Evolutionary conservation across 345 rosid species (phyloP).

Genomic region (Crucihimalaya himalaica): DNA sequence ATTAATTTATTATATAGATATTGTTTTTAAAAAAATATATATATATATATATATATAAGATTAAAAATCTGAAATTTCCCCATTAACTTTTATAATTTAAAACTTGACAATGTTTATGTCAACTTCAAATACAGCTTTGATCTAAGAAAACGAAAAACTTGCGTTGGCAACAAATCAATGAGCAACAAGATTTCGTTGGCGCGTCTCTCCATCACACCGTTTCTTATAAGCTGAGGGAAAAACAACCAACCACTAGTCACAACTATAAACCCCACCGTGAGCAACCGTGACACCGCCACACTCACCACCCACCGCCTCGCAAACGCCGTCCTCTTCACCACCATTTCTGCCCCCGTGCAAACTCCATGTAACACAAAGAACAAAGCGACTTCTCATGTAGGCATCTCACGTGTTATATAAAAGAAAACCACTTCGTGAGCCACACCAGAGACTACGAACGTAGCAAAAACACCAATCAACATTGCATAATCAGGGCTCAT

Average conservation of each 20-base stretch:
- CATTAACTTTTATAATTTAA: too few relatives aligned
- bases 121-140: too few relatives aligned
- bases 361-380: conserved; percentile 58
- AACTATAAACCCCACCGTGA: conserved; percentile 36
- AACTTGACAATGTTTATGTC: too few relatives aligned
- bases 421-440: conserved; percentile 56
- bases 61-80: not conserved
- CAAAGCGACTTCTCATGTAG: conserved; percentile 64
- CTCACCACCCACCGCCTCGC: not conserved
- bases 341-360: conserved; percentile 46
- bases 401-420: conserved; percentile 38
- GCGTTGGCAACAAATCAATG: conserved; percentile 4
- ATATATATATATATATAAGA: too few relatives aligned
- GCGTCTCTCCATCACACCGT: not conserved
- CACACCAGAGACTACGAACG: conserved; percentile 59
- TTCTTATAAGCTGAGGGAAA: conserved; percentile 35
- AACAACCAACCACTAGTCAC: conserved; percentile 38
- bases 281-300: conserved; percentile 10
- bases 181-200: conserved; percentile 22
- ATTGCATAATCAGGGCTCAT: not conserved
- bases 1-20: too few relatives aligned
- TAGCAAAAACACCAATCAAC: not conserved
- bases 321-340: conserved; percentile 35
- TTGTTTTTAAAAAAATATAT: too few relatives aligned
- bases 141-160: not conserved